Evolutionary conservation across 768 basidiomycete species (phyloP).

Genomic region (Podaxis sp.): DNA sequence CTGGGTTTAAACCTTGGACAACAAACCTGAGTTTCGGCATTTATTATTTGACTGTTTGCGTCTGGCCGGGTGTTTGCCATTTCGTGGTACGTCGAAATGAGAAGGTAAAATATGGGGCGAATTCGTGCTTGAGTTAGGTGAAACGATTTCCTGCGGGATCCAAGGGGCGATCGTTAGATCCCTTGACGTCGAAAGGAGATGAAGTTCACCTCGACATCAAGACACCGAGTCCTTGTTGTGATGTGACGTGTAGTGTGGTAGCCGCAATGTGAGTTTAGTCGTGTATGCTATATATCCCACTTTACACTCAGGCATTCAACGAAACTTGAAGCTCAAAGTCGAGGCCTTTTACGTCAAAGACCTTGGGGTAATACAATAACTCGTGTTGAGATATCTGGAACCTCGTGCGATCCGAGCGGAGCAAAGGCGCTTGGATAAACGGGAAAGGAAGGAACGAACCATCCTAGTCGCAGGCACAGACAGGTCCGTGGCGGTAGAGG

Average conservation of each 20-base stretch:
- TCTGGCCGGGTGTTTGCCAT: not conserved
- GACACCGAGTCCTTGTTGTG: not conserved
- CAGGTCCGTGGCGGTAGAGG: not conserved
- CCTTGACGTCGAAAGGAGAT: not conserved
- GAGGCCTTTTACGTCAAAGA: not conserved
- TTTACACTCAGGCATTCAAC: not conserved
- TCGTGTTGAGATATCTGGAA: not conserved
- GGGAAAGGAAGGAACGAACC: not conserved
- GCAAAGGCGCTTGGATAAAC: not conserved
- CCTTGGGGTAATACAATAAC: not conserved
- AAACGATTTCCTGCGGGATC: not conserved
- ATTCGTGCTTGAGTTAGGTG: not conserved
- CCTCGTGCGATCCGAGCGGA: not conserved
- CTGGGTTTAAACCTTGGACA: slow-evolving; percentile 5
- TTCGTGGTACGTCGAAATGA: not conserved
- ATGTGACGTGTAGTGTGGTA: not conserved
- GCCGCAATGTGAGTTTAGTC: not conserved
- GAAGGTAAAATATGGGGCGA: not conserved
- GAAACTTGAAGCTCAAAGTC: not conserved
- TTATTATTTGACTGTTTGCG: not conserved
- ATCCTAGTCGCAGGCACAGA: not conserved
- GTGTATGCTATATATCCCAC: not conserved
- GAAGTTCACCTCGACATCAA: not conserved
- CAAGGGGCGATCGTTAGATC: not conserved
- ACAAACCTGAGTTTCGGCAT: not conserved